Evolutionary conservation across 768 basidiomycete genomes (phyloP), one percentile per base, ranked within the genome.

Genomic region (Tubosaeta sp.): DNA sequence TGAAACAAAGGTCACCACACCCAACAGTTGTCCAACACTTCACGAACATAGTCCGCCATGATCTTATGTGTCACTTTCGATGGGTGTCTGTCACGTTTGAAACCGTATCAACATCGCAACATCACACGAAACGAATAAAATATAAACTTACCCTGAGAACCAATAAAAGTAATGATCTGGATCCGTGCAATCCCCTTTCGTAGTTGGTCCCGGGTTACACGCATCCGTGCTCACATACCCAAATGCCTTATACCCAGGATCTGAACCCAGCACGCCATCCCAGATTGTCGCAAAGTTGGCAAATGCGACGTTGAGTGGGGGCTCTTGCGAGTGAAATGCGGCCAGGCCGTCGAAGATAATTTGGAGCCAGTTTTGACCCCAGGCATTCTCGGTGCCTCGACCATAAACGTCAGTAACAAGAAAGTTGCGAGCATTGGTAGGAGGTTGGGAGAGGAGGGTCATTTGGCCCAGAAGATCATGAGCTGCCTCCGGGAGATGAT

Each of bases 151-250:
- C 79, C 74, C 72, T 34, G 65, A 63, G 21, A 80, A 75, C 75
- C 78, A 81, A 56, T 80, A 79, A 52, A 80, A 82, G 43, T 71
- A 71, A 56, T 76, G 77, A 31, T 76, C 75, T 3, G 75, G 73
- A 46, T 78, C 75, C 41, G 48, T 27, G 49, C 76, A 78, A 51
- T 54, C 48, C 3, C 57, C 66, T 4, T 63, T 57, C 5, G 68
- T 68, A 12, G 72, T 71, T 38, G 69, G 59, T 5, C 68, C 68
- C 3, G 63, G 64, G 3, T 60, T 72, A 54, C 72, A 78, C 0
- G 71, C 62, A 18, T 66, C 65, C 11, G 68, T 62, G 30, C 70
- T 79, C 21, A 66, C 66, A 54, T 76, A 81, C 12, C 79, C 78
- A 53, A 81, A 81, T 11, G 76, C 75, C 44, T 55, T 44, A 44